phyloP scores from a whole-genome alignment of 129 eudicot genomes.

The Glebionis coronaria region DNA sequence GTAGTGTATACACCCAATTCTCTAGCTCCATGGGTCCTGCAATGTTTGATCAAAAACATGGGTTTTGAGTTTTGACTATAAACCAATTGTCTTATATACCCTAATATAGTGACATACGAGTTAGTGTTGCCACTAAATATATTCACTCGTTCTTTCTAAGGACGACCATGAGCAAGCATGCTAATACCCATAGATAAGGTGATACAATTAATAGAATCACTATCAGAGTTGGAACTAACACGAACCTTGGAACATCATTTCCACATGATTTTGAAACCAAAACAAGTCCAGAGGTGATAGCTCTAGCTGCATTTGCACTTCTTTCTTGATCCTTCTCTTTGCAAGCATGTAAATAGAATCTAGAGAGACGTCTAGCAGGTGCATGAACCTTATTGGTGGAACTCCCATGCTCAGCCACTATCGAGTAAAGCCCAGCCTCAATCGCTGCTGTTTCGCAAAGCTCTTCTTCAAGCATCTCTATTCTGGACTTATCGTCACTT shows the following conservation, averaged over 20 bases:
- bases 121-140: too few species aligned
- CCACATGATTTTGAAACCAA: slow-evolving; percentile 95
- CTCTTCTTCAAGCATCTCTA: slow-evolving; percentile 87
- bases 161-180: neutral
- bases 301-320: slow-evolving; percentile 59
- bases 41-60: neutral
- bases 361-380: slow-evolving; percentile 81
- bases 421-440: slow-evolving; percentile 76
- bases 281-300: slow-evolving; percentile 70
- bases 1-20: neutral
- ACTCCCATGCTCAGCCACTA: slow-evolving; percentile 82
- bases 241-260: slow-evolving; percentile 89
- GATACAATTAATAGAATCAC: neutral
- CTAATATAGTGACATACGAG: neutral
- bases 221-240: neutral
- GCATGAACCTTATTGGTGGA: slow-evolving; percentile 83
- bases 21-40: neutral
- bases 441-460: slow-evolving; percentile 85
- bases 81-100: neutral
- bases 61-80: neutral
- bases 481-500: slow-evolving; percentile 19
- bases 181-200: too few species aligned
- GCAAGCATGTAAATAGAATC: slow-evolving; percentile 75
- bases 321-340: slow-evolving; percentile 39
- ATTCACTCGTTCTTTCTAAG: neutral